Evolutionary conservation across 2,329 filamentous ascomycete species (phyloP), one percentile per base, ranked within the genome.

Genomic region (Cadophora sp.): DNA sequence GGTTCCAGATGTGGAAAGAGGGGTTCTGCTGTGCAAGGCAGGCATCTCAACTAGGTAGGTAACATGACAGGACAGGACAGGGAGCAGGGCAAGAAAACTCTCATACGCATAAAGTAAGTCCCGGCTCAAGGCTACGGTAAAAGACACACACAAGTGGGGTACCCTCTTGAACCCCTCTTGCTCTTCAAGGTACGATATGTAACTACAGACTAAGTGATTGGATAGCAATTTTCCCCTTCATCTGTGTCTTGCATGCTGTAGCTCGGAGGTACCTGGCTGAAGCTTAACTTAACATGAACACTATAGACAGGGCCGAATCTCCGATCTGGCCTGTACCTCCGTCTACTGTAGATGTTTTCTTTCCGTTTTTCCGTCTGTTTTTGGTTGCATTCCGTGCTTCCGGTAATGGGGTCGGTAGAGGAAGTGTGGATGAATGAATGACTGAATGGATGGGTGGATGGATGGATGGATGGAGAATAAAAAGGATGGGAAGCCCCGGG

Each of bases 281-380:
- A 33, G 14, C 50, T 53, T 53, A 53, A 6, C 50, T 53, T 53
- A 53, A 18, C 14, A 30, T 7, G 7, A 33, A 16, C 27, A n/a
- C 16, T 53, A 53, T 53, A 53, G 50, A 30, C 27, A 53, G 50
- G 50, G 50, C 50, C 27, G 50, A 53, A 53, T 53, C 27, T 53
- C 27, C 50, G 50, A 24, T 33, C 16, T 53, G 50, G 50, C 50
- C 50, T 16, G 50, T 53, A 24, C 30, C 18, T 22, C 33, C 16
- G 6, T n/a, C 24, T 33, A 24, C 11, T 11, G 24, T 53, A 33
- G 24, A 27, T n/a, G 27, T 6, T 3, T 33, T 6, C 30, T 33
- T 33, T 16, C 27, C 11, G 18, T 53, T 53, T n/a, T 4, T 33
- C 14, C 50, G 14, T 53, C 14, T n/a, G 13, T 45, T 20, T 20